Evolutionary conservation across 2,329 filamentous ascomycete genomes (phyloP).

Genomic region (Fusarium hostae): DNA sequence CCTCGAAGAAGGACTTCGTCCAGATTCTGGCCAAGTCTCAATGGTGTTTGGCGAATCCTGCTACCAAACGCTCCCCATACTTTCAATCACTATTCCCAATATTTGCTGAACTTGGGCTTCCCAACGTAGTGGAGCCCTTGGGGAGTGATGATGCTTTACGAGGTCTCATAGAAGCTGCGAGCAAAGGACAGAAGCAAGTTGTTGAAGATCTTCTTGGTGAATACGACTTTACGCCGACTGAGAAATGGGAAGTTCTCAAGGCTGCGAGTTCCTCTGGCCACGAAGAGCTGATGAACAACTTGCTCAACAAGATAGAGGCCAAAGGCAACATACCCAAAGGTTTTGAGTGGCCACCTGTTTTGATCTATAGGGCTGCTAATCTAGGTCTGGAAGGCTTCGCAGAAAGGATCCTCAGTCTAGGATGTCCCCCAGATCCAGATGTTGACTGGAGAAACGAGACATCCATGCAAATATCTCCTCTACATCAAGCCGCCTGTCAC

Average conservation of each 20-base stretch:
- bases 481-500: background rate
- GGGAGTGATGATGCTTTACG: background rate
- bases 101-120: background rate
- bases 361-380: background rate
- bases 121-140: background rate
- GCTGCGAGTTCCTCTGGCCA: rapidly evolving
- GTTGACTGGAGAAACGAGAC: background rate
- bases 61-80: background rate
- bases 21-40: background rate
- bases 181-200: background rate
- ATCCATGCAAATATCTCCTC: background rate
- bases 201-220: background rate
- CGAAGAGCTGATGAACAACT: background rate
- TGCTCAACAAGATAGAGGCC: background rate
- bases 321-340: rapidly evolving
- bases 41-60: background rate
- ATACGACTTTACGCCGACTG: background rate
- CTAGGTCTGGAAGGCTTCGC: background rate
- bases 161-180: background rate
- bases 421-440: background rate
- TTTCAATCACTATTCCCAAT: background rate
- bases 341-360: background rate
- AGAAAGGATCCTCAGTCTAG: background rate
- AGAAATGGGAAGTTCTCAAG: background rate
- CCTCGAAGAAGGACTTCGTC: background rate